Evolutionary conservation across 2,329 filamentous ascomycete species (phyloP).

Genomic region (Uncinocarpus reesii): DNA sequence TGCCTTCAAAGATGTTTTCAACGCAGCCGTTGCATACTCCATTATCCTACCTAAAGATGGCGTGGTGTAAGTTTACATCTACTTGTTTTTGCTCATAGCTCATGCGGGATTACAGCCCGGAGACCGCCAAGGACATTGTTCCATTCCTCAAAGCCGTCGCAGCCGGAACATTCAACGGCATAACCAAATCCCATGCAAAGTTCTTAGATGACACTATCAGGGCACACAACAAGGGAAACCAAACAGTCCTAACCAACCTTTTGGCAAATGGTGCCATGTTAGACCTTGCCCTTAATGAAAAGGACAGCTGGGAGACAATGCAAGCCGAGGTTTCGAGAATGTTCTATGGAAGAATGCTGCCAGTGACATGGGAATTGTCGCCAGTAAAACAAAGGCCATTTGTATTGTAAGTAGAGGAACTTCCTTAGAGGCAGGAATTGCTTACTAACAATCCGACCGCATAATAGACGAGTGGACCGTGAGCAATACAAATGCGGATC

Average conservation of each 20-base stretch:
- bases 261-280: conserved; percentile 4
- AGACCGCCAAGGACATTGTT: conserved; percentile 2
- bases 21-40: not conserved
- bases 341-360: conserved; percentile 7
- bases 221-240: not conserved
- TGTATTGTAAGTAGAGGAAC: conserved; percentile 4
- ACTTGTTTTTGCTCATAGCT: not conserved
- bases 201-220: conserved; percentile 6
- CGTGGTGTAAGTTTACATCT: conserved; percentile 4
- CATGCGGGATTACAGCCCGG: not conserved
- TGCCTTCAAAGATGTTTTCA: conserved; percentile 8
- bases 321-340: not conserved
- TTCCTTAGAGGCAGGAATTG: not conserved
- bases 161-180: not conserved
- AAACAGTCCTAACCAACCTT: conserved; percentile 1
- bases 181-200: not conserved
- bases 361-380: conserved; percentile 6
- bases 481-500: conserved; percentile 6
- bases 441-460: not conserved
- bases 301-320: not conserved
- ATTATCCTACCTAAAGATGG: conserved; percentile 4
- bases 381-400: conserved; percentile 7
- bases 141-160: not conserved
- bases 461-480: conserved; percentile 4
- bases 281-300: not conserved